These are phyloP conservation scores for Tylopilus sp. DNA, from an alignment of 768 basidiomycete species.

Conservation along the genomic window DNA sequence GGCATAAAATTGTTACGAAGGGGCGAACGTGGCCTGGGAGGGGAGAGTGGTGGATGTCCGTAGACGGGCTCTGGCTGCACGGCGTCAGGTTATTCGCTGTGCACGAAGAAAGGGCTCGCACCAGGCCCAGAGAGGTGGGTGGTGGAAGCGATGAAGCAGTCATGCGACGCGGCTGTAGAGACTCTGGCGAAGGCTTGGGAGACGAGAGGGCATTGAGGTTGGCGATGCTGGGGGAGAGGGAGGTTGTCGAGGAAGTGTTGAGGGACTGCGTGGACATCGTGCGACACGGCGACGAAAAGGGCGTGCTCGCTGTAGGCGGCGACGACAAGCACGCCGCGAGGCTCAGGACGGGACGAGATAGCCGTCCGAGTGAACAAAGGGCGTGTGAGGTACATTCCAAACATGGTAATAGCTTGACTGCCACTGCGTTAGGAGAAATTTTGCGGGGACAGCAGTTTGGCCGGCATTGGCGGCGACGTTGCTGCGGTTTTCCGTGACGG, in stretches of 20 bases:
- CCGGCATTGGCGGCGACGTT: conserved; percentile 14
- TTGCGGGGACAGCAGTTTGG: conserved; percentile 13
- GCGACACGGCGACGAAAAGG: conserved; percentile 14
- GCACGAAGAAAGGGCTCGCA: conserved; percentile 13
- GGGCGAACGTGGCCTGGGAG: conserved; percentile 62
- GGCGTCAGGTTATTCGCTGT: conserved; percentile 1
- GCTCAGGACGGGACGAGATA: conserved; percentile 2
- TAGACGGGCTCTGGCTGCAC: conserved; percentile 44
- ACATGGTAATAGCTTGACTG: conserved; percentile 1
- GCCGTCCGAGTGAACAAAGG: conserved; percentile 9
- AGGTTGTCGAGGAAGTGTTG: conserved; percentile 33
- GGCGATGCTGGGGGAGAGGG: conserved; percentile 32
- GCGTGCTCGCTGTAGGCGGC: conserved; percentile 29
- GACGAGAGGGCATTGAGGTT: conserved; percentile 33
- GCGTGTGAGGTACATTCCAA: conserved; percentile 25
- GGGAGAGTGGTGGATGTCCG: conserved; percentile 32
- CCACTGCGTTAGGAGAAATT: conserved; percentile 21
- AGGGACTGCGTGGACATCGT: conserved; percentile 29
- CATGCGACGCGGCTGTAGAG: conserved; percentile 35
- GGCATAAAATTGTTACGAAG: conserved; percentile 61
- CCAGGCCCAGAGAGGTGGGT: conserved; percentile 32
- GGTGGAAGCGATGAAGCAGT: conserved; percentile 36
- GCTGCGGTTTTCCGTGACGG: not conserved
- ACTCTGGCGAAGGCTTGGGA: conserved; percentile 21
- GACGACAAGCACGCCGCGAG: conserved; percentile 21